Evolutionary conservation across 116 monocot genomes (phyloP), one percentile per base, ranked within the genome.

Genomic region (Cymodocea nodosa): DNA sequence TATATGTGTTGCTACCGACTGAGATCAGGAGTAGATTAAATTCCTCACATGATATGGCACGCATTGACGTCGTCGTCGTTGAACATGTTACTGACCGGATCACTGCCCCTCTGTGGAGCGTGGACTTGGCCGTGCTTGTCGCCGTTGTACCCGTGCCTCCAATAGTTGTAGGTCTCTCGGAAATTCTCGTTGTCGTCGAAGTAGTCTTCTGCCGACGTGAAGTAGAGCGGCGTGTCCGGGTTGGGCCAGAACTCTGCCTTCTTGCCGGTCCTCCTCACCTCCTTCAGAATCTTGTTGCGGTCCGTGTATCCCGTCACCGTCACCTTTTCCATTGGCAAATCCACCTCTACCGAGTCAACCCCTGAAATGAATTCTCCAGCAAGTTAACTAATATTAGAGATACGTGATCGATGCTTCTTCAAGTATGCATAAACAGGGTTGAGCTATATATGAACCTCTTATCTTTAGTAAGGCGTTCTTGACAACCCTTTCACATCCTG

Each of bases 201-300:
- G 83, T 97, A 97, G 67, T 91, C 51, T 4, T 51, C 52, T 5
- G 60, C 55, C 23, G 77, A 55, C 3, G 93, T 89, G 84, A 89
- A 89, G 77, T 81, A 76, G 20, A 69, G 62, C 0, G 92, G 92
- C 48, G 65, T 53, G 75, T 77, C 82, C 0, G 88, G 91, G 71
- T 86, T 82, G 4, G 97, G 97, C 97, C 97, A 91, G 80, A 97
- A 91, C 78, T 97, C 97, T 4, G 90, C 91, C 78, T 88, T 97
- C 76, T 91, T 97, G 20, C 97, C 97, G 60, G 74, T 79, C 56
- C 88, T 70, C 50, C 97, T 67, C 60, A 97, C 85, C 53, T 80
- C 81, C 75, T 88, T 91, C 44, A 97, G 77, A 56, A 97, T 91
- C 75, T 80, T 91, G 69, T 76, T 79, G 15, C 80, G 77, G 65